Percentiles rank a stretch among this genome's conserved stretches.
Conservation (phyloP, 2,329 filamentous ascomycete genomes). For the Leptosphaerulina australis region DNA sequence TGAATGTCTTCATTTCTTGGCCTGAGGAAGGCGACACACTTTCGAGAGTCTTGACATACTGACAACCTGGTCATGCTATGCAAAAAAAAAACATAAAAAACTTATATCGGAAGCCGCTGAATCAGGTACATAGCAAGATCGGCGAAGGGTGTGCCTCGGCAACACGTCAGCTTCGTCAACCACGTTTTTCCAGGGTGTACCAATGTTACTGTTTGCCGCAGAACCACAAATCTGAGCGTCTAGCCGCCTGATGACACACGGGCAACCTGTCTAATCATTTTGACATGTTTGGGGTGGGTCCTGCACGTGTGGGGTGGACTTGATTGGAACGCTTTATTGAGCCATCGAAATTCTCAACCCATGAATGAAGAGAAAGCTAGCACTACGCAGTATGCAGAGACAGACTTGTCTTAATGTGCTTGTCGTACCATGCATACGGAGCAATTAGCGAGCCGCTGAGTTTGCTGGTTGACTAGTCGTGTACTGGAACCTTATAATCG, state of each 20-base stretch:
- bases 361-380: not conserved
- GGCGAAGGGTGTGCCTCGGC: slow-evolving; percentile 2
- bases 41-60: not conserved
- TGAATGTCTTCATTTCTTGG: not conserved
- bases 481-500: slow-evolving; percentile 9
- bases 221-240: slow-evolving; percentile 9
- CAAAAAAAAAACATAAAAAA: not conserved
- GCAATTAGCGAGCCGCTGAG: not conserved
- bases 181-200: slow-evolving; percentile 1
- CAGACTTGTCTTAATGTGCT: not conserved
- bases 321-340: not conserved
- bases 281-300: not conserved
- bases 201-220: slow-evolving; percentile 5
- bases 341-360: not conserved
- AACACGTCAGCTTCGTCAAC: slow-evolving; percentile 10
- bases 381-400: not conserved
- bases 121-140: not conserved
- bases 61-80: not conserved
- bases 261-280: not conserved
- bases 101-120: not conserved
- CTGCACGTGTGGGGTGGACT: not conserved
- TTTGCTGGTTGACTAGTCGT: not conserved
- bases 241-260: slow-evolving; percentile 4
- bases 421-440: not conserved
- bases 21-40: not conserved